Conservation (phyloP, 2,329 filamentous ascomycete species). For the Ophiostoma sp. region DNA sequence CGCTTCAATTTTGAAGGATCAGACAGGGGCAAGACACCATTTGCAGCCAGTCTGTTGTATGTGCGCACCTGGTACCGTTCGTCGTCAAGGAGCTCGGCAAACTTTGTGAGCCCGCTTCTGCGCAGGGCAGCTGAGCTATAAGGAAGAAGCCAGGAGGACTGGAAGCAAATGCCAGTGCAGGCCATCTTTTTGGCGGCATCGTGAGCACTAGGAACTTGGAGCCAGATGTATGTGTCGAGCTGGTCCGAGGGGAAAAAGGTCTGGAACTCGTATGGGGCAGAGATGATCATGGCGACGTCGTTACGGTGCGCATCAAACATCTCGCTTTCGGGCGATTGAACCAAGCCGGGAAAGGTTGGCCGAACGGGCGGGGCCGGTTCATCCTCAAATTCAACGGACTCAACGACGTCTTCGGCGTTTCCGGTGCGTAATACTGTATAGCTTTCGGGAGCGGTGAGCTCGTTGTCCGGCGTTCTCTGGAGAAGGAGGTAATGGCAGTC, state of each 20-base stretch:
- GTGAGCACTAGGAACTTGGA: constrained; percentile 19
- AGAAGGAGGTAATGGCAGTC: background rate
- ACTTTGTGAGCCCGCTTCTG: constrained; percentile 22
- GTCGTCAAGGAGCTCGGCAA: background rate
- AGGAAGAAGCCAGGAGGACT: constrained; percentile 22
- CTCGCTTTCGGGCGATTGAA: background rate
- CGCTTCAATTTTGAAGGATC: constrained; percentile 21
- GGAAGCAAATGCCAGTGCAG: constrained; percentile 24
- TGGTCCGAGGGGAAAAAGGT: constrained; percentile 20
- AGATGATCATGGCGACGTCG: constrained; percentile 24
- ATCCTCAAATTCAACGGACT: background rate
- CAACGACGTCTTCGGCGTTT: background rate
- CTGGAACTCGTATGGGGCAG: constrained; percentile 25
- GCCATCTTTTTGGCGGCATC: constrained; percentile 19
- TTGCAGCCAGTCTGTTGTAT: background rate
- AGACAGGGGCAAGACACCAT: background rate
- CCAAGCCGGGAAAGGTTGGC: too few species aligned
- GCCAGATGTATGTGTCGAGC: constrained; percentile 26
- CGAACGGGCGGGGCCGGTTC: background rate
- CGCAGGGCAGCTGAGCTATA: constrained; percentile 25
- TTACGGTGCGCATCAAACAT: constrained; percentile 13
- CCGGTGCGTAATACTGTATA: background rate
- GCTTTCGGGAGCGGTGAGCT: background rate
- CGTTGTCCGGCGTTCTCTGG: background rate
- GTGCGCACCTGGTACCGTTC: background rate